Conservation (phyloP, 345 rosid species). For the Arabidopsis arenosa region DNA sequence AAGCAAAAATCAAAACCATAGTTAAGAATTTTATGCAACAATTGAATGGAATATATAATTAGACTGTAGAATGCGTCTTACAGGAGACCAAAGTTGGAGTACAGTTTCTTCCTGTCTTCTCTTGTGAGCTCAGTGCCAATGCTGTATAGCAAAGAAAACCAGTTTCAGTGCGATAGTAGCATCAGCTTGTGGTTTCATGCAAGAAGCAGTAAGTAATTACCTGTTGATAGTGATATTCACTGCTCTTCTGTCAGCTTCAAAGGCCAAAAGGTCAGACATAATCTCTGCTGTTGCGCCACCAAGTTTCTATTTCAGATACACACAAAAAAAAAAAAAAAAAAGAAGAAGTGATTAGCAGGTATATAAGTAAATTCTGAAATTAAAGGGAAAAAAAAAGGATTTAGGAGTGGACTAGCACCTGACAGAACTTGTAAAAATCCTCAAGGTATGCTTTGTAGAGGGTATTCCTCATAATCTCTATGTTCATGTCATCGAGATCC, state of each 20-base stretch:
- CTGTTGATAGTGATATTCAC: conserved; percentile 95
- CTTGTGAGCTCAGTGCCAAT: conserved; percentile 99
- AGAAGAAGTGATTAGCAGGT: neutral
- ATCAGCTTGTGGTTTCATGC: neutral
- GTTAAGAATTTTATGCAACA: no score
- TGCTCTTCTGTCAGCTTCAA: conserved; percentile 99
- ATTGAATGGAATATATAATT: neutral
- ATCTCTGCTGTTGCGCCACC: conserved; percentile 99
- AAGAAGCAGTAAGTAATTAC: conserved; percentile 37
- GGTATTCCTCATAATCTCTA: conserved; percentile 95
- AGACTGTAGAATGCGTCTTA: conserved; percentile 42
- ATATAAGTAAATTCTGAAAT: neutral
- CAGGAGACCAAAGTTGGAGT: conserved; percentile 96
- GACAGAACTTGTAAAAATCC: conserved; percentile 95
- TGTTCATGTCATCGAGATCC: conserved; percentile 99
- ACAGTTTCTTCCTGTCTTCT: conserved; percentile 94
- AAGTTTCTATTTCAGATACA: conserved; percentile 67
- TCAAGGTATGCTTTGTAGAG: conserved; percentile 97
- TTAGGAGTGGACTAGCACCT: conserved; percentile 53
- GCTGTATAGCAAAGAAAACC: conserved; percentile 51
- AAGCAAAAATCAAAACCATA: conserved; percentile 17
- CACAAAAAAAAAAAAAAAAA: neutral
- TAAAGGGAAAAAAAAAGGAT: no score
- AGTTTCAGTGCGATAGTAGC: neutral
- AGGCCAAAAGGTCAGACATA: conserved; percentile 97